phyloP scores from a whole-genome alignment of 2,329 filamentous ascomycete genomes.

The Claviceps pazoutovae region DNA sequence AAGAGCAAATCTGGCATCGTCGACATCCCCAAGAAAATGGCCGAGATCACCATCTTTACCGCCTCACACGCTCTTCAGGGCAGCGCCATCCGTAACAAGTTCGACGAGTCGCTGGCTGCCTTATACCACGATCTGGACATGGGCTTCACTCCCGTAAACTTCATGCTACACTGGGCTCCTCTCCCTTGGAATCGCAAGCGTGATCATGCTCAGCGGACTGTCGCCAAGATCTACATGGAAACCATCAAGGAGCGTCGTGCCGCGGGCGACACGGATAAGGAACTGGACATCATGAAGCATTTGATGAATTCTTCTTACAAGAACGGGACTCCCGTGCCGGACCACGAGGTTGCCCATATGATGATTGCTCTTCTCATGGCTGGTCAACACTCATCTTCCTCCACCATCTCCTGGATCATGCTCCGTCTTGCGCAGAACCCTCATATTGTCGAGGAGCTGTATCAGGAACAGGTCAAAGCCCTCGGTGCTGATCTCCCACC shows the following conservation, averaged over 20 bases:
- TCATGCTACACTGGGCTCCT: conserved; percentile 77
- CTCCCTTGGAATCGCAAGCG: conserved; percentile 78
- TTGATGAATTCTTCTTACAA: conserved; percentile 80
- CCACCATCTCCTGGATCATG: conserved; percentile 74
- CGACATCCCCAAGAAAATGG: conserved; percentile 62
- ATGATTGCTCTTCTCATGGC: conserved; percentile 92
- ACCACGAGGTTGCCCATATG: conserved; percentile 78
- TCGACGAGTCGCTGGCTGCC: conserved; percentile 66
- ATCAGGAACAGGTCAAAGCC: conserved; percentile 62
- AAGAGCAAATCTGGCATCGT: conserved; percentile 54
- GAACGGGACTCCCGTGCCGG: conserved; percentile 63
- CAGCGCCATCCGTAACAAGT: conserved; percentile 64
- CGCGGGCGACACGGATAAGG: conserved; percentile 32
- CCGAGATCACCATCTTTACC: conserved; percentile 81
- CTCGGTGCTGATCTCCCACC: conserved; percentile 63
- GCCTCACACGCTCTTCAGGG: conserved; percentile 77
- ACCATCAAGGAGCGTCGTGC: conserved; percentile 62
- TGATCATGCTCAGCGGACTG: conserved; percentile 64
- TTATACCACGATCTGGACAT: conserved; percentile 83
- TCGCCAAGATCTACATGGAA: conserved; percentile 70
- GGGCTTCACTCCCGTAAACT: conserved; percentile 82
- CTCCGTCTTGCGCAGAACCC: conserved; percentile 66
- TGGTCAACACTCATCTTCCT: conserved; percentile 78
- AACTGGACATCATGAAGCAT: conserved; percentile 77
- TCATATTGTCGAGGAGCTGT: conserved; percentile 65